A percentile compares a stretch with the other conserved stretches of the same genome.
Conservation (phyloP, 306 rosid genomes). For the Quillaja saponaria region DNA sequence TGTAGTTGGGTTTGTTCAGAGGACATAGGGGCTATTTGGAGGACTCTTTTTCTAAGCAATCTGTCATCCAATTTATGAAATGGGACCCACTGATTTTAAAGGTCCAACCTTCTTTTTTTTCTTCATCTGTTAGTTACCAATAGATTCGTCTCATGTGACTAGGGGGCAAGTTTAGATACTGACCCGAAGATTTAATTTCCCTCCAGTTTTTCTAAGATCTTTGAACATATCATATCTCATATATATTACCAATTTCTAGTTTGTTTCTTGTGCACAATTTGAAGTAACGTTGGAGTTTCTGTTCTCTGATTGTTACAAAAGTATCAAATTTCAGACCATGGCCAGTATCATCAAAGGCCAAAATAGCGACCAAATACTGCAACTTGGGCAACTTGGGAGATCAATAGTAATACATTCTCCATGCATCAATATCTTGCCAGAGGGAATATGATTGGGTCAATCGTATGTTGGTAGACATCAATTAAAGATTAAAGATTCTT, state of each 20-base stretch:
- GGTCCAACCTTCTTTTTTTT: constrained; percentile 31
- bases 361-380: too few relatives aligned
- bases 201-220: background rate
- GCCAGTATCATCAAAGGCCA: too few relatives aligned
- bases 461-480: too few relatives aligned
- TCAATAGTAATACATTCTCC: too few relatives aligned
- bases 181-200: constrained; percentile 6
- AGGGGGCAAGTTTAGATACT: constrained; percentile 29
- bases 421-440: too few relatives aligned
- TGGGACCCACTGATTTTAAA: constrained; percentile 55
- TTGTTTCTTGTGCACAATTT: too few relatives aligned
- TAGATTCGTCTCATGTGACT: constrained; percentile 63
- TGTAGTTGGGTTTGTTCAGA: constrained; percentile 53
- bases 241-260: background rate
- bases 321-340: too few relatives aligned
- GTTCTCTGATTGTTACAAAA: too few relatives aligned
- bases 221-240: background rate
- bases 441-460: too few relatives aligned
- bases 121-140: constrained; percentile 29
- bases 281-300: too few relatives aligned
- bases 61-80: constrained; percentile 49
- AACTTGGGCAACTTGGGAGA: too few relatives aligned
- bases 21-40: constrained; percentile 8
- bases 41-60: constrained; percentile 31
- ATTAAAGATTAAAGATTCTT: too few relatives aligned